Evolutionary conservation across 768 basidiomycete species (phyloP), one percentile per base, ranked within the genome.

Genomic region (Leccinum longicurvipes): DNA sequence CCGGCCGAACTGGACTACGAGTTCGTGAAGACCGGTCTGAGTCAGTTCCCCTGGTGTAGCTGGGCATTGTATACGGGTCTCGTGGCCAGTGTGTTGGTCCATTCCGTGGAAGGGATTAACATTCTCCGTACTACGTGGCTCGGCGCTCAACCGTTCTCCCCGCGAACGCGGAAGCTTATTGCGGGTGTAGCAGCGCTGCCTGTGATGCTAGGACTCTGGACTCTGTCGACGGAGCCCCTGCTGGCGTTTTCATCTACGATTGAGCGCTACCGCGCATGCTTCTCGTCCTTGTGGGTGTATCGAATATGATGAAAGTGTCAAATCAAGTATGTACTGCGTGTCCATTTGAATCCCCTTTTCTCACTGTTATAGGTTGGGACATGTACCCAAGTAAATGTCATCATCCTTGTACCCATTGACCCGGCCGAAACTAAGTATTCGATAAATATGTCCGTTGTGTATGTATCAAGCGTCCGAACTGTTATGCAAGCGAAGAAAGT

Each of bases 1-100:
- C 47, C 47, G 1, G 76, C 87, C 0, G 89, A 93, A 64, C 79
- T 93, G 31, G 86, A 89, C 69, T 93, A 81, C 68, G 87, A 92
- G 59, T 93, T 86, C 67, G 89, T 93, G 54, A 92, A 93, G 66
- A 77, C 80, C 6, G 88, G 82, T 3, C 69, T 93, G 36, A 74
- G 76, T 15, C 72, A 55, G 17, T 91, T 84, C 80, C 88, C 89
- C 0, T 70, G 74, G 65, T 74, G 81, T 36, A 86, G 80, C 63
- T 84, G 79, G 79, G 53, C 81, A 3, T 68, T 86, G 44, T 93
- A 94, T 62, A 67, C 75, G 1, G 84, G 80, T 0, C 78, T 94
- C 10, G 78, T 88, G 0, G 71, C 72, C 1, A 75, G 79, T 23
- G 79, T 81, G 0, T 73, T 78, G 0, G 63, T 86, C 47, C 93